phyloP scores from a whole-genome alignment of 225 moss, liverwort and hornwort genomes.

The Antitrichia curtipendula region DNA sequence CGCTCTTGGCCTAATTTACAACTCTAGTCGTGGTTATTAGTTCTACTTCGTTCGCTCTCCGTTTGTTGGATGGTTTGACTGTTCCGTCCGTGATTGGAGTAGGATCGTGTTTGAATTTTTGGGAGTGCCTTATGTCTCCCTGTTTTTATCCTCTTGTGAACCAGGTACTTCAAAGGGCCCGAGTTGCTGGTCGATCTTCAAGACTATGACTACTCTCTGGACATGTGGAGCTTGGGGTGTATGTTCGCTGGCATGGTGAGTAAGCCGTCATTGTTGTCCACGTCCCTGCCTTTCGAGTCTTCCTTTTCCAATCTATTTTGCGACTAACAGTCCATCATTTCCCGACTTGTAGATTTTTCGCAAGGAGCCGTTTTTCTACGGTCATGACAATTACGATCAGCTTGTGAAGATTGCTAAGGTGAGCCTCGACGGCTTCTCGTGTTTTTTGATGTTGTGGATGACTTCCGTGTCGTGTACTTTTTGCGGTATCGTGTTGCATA shows the following conservation, averaged over 20 bases:
- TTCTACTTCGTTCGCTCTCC: not conserved
- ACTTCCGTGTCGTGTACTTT: not conserved
- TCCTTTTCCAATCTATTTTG: not conserved
- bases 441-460: not conserved
- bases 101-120: not conserved
- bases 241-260: slow-evolving; percentile 68
- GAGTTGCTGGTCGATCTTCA: slow-evolving; percentile 52
- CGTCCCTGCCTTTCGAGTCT: not conserved
- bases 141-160: not conserved
- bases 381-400: slow-evolving; percentile 48
- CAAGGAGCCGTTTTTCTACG: slow-evolving; percentile 49
- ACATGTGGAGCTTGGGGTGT: slow-evolving; percentile 62
- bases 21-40: no score
- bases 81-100: not conserved
- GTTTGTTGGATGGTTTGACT: not conserved
- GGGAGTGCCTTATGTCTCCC: not conserved
- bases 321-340: not conserved
- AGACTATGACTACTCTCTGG: slow-evolving; percentile 53
- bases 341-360: slow-evolving; percentile 25
- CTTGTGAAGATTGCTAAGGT: slow-evolving; percentile 55
- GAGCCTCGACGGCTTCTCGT: not conserved
- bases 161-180: slow-evolving; percentile 48
- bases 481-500: not conserved
- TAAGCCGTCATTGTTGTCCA: not conserved
- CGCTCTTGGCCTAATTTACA: no score